Conservation (phyloP, 345 rosid species). For the Boechera retrofracta region DNA sequence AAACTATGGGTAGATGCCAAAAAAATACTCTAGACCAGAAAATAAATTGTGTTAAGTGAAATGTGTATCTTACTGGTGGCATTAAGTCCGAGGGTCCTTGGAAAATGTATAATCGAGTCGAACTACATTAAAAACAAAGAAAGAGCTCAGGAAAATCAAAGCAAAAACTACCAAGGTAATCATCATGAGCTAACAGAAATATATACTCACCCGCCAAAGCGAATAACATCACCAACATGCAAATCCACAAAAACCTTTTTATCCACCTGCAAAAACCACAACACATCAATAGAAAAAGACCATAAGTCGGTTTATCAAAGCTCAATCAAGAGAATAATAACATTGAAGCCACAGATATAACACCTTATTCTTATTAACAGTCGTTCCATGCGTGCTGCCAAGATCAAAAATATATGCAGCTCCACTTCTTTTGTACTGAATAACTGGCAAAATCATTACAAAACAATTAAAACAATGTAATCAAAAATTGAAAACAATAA, state of each 20-base stretch:
- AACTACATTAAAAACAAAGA: slow-evolving; percentile 41
- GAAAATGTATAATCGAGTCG: slow-evolving; percentile 82
- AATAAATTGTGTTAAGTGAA: neutral
- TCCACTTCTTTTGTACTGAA: slow-evolving; percentile 86
- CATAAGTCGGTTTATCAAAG: neutral
- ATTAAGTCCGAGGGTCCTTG: slow-evolving; percentile 92
- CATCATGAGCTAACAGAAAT: slow-evolving; percentile 11
- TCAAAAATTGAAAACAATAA: neutral
- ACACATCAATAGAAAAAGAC: slow-evolving; percentile 1
- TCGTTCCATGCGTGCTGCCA: slow-evolving; percentile 89
- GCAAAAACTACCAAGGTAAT: neutral
- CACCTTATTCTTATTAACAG: slow-evolving; percentile 79
- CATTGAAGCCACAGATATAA: neutral
- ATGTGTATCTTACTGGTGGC: slow-evolving; percentile 68
- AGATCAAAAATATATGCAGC: slow-evolving; percentile 82
- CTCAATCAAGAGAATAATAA: neutral
- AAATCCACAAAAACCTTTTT: slow-evolving; percentile 68
- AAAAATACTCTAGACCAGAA: neutral
- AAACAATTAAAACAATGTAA: neutral
- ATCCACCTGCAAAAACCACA: slow-evolving; percentile 58
- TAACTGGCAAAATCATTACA: slow-evolving; percentile 55
- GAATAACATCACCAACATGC: slow-evolving; percentile 89
- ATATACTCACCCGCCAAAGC: slow-evolving; percentile 84
- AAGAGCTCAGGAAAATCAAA: slow-evolving; percentile 18
- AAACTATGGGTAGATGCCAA: slow-evolving; percentile 11